Percentiles rank a stretch among this genome's conserved stretches.
Evolutionary conservation across 1,284 basidiomycete genomes (phyloP).

Genomic region (Ceratobasidium sp.): DNA sequence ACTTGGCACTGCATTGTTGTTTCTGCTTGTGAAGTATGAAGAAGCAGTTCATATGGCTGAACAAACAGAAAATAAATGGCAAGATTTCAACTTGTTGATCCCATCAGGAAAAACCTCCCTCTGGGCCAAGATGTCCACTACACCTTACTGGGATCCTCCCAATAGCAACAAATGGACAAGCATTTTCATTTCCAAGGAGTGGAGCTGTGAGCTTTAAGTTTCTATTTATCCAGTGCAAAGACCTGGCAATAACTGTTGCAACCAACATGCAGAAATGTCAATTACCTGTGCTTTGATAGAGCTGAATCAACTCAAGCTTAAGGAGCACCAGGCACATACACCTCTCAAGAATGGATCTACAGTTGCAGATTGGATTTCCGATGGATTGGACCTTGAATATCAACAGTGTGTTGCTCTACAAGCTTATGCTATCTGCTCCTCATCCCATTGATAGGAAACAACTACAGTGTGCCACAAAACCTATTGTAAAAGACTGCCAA

Average conservation of each 20-base stretch:
- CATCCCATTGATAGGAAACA: too few species aligned
- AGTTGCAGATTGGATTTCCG: background rate
- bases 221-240: too few species aligned
- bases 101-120: background rate
- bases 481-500: too few species aligned
- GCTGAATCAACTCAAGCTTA: background rate
- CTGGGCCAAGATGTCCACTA: background rate
- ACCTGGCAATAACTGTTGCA: background rate
- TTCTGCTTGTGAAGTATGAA: background rate
- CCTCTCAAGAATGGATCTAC: background rate
- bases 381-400: background rate
- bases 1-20: background rate
- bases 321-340: too few species aligned
- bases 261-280: background rate
- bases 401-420: conserved; percentile 1
- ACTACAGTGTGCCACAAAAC: too few species aligned
- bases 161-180: background rate
- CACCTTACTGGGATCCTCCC: too few species aligned
- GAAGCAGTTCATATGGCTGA: background rate
- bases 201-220: background rate
- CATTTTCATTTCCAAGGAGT: background rate
- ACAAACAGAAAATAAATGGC: background rate
- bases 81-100: background rate
- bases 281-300: background rate
- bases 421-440: too few species aligned